Base-by-base conservation (phyloP, 1,139 yeast genomes). In the Taphrina pruni region DNA sequence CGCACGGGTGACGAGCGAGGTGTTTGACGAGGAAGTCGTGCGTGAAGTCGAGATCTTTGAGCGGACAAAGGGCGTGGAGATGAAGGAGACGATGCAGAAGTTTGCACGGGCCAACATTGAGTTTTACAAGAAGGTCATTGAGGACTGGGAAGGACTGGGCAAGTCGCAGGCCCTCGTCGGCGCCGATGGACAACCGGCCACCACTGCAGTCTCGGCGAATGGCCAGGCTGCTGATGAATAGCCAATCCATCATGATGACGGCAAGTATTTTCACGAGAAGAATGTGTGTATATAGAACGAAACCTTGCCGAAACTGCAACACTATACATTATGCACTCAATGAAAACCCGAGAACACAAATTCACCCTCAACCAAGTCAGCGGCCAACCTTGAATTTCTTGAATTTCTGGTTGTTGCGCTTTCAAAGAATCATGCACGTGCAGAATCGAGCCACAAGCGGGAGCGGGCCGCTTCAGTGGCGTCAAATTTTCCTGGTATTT, bases 21-120 rank as follows among this genome's bases (percentile, higher is more conserved):
- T 87, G 70, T 88, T 86, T 75, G 92, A 88, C 73, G 83, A 82
- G 68, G 87, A 86, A 72, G 83, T 88, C 0, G 74, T 86, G 58
- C 83, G 84, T 70, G 99, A 94, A 77, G 89, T 90, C 73, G 87
- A 88, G 7, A 85, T 88, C 72, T 93, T 96, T 83, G 97, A 94
- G 74, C 83, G 82, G 51, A 89, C 90, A 74, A 93, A 92, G 77
- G 86, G 90, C 55, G 81, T 83, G 51, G 98, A 94, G 78, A 82
- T 94, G 77, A 88, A 88, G 76, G 82, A 82, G 51, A 85, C 95
- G 1, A 82, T 94, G 80, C 80, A 86, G 32, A 84, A 85, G 8
- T 81, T 93, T 69, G 90, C 96, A 68, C 89, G 89, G 73, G 86
- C 86, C 72, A 90, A 94, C 78, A 87, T 90, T 70, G 83, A 83